Evolutionary conservation across 2,329 filamentous ascomycete species (phyloP), one percentile per base, ranked within the genome.

Genomic region (Metarhizium robertsii): DNA sequence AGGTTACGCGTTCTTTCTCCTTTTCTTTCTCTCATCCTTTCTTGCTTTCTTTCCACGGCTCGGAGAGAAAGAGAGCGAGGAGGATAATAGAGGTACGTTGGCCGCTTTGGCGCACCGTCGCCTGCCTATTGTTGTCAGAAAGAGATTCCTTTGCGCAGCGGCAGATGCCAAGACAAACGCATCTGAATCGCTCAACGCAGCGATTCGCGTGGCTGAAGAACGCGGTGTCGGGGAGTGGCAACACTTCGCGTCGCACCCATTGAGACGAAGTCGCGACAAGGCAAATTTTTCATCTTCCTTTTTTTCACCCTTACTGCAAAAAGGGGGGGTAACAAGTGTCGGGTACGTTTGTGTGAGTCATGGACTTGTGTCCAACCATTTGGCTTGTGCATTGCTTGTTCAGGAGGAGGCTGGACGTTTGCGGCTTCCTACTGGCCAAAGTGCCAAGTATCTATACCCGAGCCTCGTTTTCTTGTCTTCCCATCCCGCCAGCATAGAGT

Each of bases 341-440:
- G 45, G 53, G 54, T 40, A 5, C 13, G 52, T 53, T 34, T 50
- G 54, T 56, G 63, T 65, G 65, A 66, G 65, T 66, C 65, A 66
- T 66, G 57, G 61, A 64, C 54, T 61, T 55, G 56, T 49, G 57
- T 58, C 60, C 61, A 63, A 64, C 60, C 61, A 58, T 61, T 52
- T 59, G 55, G 57, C 49, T 55, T 62, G 60, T 55, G 60, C 57
- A 53, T 60, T 56, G 62, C 60, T 56, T 53, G 56, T 59, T 62
- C 32, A 58, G 59, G 61, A 58, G 59, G 61, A 65, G 62, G 60
- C 63, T 65, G 59, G 65, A 60, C 61, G 63, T 61, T 66, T 68
- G 62, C 66, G 64, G 61, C 61, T 60, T 61, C 58, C 69, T 60
- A 68, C 59, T 70, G 68, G 67, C 63, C 63, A 45, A 59, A 55